Conservation (phyloP, 768 basidiomycete species). For the Phaeotremella skinneri region DNA sequence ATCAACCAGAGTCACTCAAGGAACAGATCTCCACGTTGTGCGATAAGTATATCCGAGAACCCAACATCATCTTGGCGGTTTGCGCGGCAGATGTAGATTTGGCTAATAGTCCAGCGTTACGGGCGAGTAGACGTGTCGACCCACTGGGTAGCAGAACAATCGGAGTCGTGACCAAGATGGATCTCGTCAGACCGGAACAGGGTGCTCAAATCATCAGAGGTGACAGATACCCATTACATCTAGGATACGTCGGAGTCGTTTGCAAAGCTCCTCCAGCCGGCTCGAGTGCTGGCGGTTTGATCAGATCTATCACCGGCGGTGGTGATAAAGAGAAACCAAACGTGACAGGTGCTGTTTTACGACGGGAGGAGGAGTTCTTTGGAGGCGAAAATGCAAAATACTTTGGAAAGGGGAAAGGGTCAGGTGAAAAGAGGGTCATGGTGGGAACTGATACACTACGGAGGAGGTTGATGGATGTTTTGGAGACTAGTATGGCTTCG, state of each 20-base stretch:
- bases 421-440: conserved; percentile 60
- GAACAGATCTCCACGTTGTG: conserved; percentile 86
- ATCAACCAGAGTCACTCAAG: conserved; percentile 91
- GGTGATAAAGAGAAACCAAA: conserved; percentile 43
- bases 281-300: conserved; percentile 21
- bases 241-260: conserved; percentile 96
- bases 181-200: conserved; percentile 79
- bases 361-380: conserved; percentile 54
- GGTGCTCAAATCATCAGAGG: conserved; percentile 79
- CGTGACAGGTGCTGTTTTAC: conserved; percentile 58
- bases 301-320: conserved; percentile 28
- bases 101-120: conserved; percentile 92
- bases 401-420: conserved; percentile 28
- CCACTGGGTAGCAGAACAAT: conserved; percentile 92
- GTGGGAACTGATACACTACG: conserved; percentile 88
- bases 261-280: conserved; percentile 62
- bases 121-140: conserved; percentile 90
- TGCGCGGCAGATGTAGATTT: conserved; percentile 98
- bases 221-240: conserved; percentile 91
- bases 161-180: conserved; percentile 99
- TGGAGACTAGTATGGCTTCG: conserved; percentile 96
- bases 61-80: conserved; percentile 98
- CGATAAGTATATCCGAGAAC: conserved; percentile 97
- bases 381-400: conserved; percentile 55
- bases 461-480: conserved; percentile 88